Evolutionary conservation across 768 basidiomycete species (phyloP).

Genomic region (Trametes coccinea): DNA sequence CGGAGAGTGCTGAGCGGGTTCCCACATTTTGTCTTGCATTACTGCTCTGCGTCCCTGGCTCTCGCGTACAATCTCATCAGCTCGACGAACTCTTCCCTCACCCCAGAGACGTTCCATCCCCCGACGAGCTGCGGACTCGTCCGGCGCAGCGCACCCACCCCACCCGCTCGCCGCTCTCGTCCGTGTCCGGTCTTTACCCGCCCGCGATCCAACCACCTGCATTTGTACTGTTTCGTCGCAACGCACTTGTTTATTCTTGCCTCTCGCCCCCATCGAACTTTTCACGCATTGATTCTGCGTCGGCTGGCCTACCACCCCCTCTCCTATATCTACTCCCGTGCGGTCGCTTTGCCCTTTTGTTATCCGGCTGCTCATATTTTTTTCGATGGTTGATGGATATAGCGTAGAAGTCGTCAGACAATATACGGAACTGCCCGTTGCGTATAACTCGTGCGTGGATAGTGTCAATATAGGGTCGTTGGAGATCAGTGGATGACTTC

Average conservation of each 20-base stretch:
- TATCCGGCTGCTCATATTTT: conserved; percentile 7
- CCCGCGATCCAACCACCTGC: neutral
- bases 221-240: conserved; percentile 12
- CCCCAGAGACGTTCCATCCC: too few relatives aligned
- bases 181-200: conserved; percentile 17
- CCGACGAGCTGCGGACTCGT: neutral
- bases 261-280: neutral
- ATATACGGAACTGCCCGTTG: neutral
- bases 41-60: neutral
- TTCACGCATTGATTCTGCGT: neutral
- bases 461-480: too few relatives aligned
- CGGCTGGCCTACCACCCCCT: conserved; percentile 1
- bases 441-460: too few relatives aligned
- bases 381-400: conserved; percentile 2
- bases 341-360: conserved; percentile 1
- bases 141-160: neutral
- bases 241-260: neutral
- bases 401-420: conserved; percentile 9
- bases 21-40: neutral
- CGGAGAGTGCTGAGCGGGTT: conserved; percentile 39
- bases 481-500: too few relatives aligned
- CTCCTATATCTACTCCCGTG: conserved; percentile 2
- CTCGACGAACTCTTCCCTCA: neutral
- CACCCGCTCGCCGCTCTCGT: neutral
- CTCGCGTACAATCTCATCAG: neutral